These are phyloP conservation scores for Mycena sp. DNA, from an alignment of 1,284 basidiomycete genomes.

Conservation along the genomic window DNA sequence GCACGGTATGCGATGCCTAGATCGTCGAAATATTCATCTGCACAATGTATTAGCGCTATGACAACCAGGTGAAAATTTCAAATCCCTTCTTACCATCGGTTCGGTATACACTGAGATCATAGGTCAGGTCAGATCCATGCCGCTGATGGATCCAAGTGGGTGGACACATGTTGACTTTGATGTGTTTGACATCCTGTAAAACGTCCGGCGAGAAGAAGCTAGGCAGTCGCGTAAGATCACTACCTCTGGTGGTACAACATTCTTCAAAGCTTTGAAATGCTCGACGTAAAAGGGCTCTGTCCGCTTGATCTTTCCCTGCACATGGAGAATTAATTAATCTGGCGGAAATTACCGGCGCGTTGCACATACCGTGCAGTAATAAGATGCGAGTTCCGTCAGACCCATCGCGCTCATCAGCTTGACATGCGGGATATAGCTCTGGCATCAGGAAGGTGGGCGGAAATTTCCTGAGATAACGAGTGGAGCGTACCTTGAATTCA, in stretches of 20 bases:
- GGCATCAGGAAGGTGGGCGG: background rate
- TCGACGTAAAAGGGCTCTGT: constrained; percentile 71
- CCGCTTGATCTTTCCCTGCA: constrained; percentile 68
- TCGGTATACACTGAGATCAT: constrained; percentile 67
- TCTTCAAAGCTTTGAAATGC: constrained; percentile 68
- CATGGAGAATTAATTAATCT: background rate
- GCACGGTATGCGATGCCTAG: constrained; percentile 74
- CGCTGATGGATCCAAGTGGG: constrained; percentile 83
- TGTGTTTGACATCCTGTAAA: constrained; percentile 64
- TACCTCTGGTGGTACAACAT: constrained; percentile 61
- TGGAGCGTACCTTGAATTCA: constrained; percentile 50
- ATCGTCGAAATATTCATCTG: constrained; percentile 79
- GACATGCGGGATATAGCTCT: constrained; percentile 61
- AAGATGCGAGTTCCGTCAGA: constrained; percentile 53
- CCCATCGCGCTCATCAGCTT: constrained; percentile 51
- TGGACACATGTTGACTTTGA: constrained; percentile 81
- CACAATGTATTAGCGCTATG: constrained; percentile 12
- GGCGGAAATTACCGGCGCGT: background rate
- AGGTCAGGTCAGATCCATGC: constrained; percentile 68
- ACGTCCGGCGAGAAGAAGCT: constrained; percentile 21
- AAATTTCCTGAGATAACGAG: background rate
- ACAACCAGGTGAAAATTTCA: background rate
- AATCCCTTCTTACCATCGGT: constrained; percentile 60
- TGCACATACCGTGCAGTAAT: constrained; percentile 58
- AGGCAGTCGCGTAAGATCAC: no score